Evolutionary conservation across 169 alveolate species (phyloP).

Genomic region (Eimeria maxima): DNA sequence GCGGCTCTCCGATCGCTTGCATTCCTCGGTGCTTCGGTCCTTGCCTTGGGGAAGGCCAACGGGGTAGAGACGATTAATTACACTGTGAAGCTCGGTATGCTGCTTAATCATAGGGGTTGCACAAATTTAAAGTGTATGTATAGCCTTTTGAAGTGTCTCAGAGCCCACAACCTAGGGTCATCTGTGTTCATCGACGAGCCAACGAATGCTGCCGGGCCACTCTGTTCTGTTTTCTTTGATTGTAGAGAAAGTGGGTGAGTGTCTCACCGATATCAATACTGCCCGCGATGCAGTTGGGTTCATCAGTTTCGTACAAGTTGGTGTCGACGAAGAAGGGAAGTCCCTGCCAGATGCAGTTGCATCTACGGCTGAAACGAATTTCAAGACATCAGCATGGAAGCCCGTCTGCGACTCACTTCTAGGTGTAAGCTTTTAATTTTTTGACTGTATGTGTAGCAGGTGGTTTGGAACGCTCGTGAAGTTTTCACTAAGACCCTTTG

Average conservation of each 20-base stretch:
- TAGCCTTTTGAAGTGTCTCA: background rate
- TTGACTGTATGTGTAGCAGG: background rate
- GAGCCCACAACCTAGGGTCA: background rate
- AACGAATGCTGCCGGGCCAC: background rate
- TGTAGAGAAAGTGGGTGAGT: background rate
- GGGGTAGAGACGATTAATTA: background rate
- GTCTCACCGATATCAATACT: background rate
- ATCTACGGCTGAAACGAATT: background rate
- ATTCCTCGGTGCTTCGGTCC: background rate
- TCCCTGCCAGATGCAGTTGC: background rate
- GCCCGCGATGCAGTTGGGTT: constrained; percentile 30
- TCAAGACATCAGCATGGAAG: background rate
- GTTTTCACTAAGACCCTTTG: background rate
- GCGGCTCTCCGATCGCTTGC: background rate
- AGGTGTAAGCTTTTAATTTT: background rate
- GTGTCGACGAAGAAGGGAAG: background rate
- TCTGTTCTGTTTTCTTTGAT: background rate
- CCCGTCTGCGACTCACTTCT: background rate
- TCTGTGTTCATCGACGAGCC: background rate
- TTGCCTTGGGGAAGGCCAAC: background rate
- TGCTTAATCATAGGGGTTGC: background rate
- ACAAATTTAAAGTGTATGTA: background rate
- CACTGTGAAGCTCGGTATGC: background rate
- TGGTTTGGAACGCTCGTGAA: background rate
- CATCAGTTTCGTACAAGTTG: background rate